A percentile compares a stretch with the other conserved stretches of the same genome.
These are phyloP conservation scores for Paecilomyces formosus DNA, from an alignment of 2,329 filamentous ascomycete genomes.

Conservation along the genomic window DNA sequence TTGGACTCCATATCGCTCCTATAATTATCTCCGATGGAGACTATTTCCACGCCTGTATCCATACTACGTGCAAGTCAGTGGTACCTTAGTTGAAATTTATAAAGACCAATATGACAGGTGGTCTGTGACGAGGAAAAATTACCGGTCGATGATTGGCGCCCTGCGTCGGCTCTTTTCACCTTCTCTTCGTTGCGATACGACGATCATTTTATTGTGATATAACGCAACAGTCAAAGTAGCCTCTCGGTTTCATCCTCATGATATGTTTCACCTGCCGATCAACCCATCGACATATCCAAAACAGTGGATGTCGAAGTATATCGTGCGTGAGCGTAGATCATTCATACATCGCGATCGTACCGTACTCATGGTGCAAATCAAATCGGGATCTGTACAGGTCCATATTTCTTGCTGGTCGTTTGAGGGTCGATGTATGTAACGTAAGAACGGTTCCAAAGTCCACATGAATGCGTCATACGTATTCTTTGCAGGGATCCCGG, in stretches of 20 bases:
- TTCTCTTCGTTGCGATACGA: background rate
- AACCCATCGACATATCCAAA: background rate
- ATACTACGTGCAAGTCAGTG: background rate
- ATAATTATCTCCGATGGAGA: background rate
- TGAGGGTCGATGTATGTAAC: background rate
- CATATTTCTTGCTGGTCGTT: background rate
- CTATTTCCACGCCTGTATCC: background rate
- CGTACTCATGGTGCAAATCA: background rate
- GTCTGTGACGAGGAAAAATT: background rate
- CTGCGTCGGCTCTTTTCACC: background rate
- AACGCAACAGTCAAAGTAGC: background rate
- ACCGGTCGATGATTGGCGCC: background rate
- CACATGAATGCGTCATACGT: background rate
- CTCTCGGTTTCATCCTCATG: background rate
- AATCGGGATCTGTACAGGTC: background rate
- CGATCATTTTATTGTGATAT: background rate
- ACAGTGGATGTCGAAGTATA: background rate
- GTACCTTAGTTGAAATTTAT: background rate
- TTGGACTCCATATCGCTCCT: background rate
- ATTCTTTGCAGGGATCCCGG: background rate
- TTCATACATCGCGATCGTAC: background rate
- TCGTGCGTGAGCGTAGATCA: background rate
- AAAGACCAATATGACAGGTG: background rate
- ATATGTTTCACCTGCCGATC: background rate
- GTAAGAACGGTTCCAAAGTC: background rate